Conservation (phyloP, 257 asterid genomes). For the Nicotiana undulata region DNA sequence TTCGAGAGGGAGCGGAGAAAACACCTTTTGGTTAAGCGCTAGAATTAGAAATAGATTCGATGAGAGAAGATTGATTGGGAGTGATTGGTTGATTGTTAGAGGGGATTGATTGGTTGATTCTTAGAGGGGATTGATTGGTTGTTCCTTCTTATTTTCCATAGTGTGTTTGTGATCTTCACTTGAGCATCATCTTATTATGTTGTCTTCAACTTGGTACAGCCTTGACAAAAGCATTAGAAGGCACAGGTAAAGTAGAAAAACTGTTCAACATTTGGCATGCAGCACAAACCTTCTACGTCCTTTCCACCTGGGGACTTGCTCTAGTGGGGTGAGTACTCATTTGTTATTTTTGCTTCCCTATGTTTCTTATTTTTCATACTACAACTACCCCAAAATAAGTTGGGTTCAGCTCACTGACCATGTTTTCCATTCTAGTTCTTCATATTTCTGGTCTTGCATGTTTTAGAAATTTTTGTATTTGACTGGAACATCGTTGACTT, state of each 20-base stretch:
- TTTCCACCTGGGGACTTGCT: conserved; percentile 93
- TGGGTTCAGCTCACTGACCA: background rate
- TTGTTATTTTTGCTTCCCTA: background rate
- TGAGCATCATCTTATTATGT: background rate
- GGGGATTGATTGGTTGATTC: background rate
- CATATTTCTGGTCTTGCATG: background rate
- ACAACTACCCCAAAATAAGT: background rate
- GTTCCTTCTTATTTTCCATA: background rate
- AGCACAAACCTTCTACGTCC: conserved; percentile 62
- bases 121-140: too few relatives aligned
- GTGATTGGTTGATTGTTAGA: background rate
- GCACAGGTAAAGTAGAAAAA: conserved; percentile 66
- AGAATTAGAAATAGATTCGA: background rate
- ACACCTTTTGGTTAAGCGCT: background rate
- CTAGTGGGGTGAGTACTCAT: conserved; percentile 55
- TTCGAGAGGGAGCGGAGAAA: background rate
- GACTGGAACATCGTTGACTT: background rate
- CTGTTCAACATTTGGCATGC: conserved; percentile 79
- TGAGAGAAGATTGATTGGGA: background rate
- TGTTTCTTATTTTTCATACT: background rate
- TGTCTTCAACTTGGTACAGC: conserved; percentile 38
- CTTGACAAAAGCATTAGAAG: conserved; percentile 56
- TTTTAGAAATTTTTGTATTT: background rate
- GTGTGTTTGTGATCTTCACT: background rate
- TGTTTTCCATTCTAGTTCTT: background rate